Conservation (phyloP, 257 asterid species). For the Nicotiana otophora region DNA sequence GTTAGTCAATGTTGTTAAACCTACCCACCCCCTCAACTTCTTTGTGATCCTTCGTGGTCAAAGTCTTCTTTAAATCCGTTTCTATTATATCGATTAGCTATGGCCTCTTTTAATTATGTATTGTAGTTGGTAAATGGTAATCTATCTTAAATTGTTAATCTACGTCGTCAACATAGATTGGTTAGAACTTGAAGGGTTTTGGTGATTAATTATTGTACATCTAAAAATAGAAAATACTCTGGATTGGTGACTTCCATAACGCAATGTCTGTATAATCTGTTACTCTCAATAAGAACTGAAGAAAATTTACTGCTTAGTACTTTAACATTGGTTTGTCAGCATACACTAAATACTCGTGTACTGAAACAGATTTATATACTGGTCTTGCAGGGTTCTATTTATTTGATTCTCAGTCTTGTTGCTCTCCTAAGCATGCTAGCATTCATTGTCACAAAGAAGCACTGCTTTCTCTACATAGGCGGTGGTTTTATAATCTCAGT, state of each 20-base stretch:
- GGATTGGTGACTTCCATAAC: background rate
- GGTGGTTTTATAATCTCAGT: constrained; percentile 41
- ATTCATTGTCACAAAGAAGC: constrained; percentile 46
- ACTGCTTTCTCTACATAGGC: constrained; percentile 57
- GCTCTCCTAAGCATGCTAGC: constrained; percentile 51
- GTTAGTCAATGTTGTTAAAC: background rate
- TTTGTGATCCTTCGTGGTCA: background rate
- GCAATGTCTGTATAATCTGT: background rate
- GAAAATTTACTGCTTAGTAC: background rate
- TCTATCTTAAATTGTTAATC: constrained; percentile 1
- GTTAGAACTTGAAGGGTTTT: background rate
- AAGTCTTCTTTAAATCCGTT: background rate
- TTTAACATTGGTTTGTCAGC: background rate
- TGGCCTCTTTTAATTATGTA: background rate
- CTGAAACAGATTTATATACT: constrained; percentile 3
- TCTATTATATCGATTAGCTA: background rate
- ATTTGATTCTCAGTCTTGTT: constrained; percentile 38
- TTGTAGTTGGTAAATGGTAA: background rate
- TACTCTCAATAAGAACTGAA: background rate
- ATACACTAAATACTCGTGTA: background rate
- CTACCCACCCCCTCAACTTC: background rate
- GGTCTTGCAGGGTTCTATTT: constrained; percentile 62
- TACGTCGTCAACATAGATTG: background rate
- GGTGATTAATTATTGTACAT: background rate
- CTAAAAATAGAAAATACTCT: background rate